A percentile compares a stretch with the other conserved stretches of the same genome.
These are phyloP conservation scores for Arabidopsis arenosa DNA, from an alignment of 345 rosid genomes.

Conservation along the genomic window DNA sequence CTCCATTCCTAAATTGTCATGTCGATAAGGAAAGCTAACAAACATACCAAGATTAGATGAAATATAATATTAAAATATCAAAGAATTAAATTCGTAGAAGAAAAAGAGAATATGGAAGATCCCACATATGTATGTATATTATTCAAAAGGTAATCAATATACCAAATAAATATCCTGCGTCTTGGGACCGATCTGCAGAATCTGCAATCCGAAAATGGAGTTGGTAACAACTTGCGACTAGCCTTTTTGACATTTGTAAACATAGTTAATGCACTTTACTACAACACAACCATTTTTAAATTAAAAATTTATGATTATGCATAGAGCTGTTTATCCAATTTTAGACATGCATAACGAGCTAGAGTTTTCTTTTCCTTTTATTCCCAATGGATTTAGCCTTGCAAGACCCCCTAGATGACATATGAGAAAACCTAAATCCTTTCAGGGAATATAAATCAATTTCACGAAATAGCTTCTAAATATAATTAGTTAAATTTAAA, in stretches of 20 bases:
- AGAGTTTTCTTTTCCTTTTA: too few species aligned
- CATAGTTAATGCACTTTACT: neutral
- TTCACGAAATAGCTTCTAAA: too few species aligned
- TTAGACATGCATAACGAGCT: neutral
- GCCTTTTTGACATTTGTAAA: neutral
- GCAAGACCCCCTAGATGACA: too few species aligned
- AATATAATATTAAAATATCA: neutral
- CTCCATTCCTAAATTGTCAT: neutral
- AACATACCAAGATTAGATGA: conserved; percentile 4
- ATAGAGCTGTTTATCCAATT: neutral
- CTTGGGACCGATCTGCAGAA: conserved; percentile 11
- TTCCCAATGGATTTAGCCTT: too few species aligned
- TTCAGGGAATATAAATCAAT: too few species aligned
- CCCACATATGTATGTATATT: neutral
- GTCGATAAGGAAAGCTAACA: conserved; percentile 17
- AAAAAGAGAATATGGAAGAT: conserved; percentile 11
- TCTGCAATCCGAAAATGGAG: conserved; percentile 4
- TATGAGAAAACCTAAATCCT: too few species aligned
- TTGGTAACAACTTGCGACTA: neutral
- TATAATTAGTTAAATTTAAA: too few species aligned
- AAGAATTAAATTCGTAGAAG: conserved; percentile 10
- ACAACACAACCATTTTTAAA: neutral
- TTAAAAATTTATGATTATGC: neutral
- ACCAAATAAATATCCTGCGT: neutral
- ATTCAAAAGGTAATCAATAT: conserved; percentile 14